Evolutionary conservation across 139 green algal genomes (phyloP).

Genomic region (Chlamydomonas sphaeroides): DNA sequence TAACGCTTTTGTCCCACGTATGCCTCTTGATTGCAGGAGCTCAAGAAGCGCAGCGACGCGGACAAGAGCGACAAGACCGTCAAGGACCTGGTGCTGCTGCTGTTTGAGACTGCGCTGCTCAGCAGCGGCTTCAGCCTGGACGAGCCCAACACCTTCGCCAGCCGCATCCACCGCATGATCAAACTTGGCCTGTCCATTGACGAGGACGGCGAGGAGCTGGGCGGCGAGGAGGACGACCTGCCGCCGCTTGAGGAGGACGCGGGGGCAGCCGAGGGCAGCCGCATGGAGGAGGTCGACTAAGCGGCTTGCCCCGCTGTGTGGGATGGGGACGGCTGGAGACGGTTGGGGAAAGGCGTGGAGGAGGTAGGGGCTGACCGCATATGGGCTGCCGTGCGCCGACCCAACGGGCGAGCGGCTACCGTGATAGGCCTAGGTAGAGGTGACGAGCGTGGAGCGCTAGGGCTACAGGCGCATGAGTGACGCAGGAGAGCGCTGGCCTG

Average conservation of each 20-base stretch:
- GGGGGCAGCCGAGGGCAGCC: conserved; percentile 87
- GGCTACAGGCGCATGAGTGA: too few species aligned
- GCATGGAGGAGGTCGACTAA: conserved; percentile 89
- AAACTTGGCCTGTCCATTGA: conserved; percentile 99
- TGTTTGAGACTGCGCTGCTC: conserved; percentile 99
- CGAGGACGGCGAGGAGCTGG: conserved; percentile 83
- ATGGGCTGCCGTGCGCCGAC: too few species aligned
- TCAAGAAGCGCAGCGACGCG: conserved; percentile 87
- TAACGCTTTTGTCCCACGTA: too few species aligned
- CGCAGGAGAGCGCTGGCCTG: too few species aligned
- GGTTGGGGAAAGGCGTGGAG: too few species aligned
- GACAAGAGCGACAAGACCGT: conserved; percentile 99
- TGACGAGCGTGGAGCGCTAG: too few species aligned
- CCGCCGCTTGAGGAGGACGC: conserved; percentile 93
- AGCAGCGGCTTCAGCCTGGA: conserved; percentile 97
- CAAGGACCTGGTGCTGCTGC: conserved; percentile 98
- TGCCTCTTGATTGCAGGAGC: too few species aligned
- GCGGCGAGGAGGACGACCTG: conserved; percentile 75
- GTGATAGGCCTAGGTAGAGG: too few species aligned
- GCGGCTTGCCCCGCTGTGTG: too few species aligned
- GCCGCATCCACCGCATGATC: conserved; percentile 99
- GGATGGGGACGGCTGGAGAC: too few species aligned
- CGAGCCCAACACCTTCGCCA: conserved; percentile 97
- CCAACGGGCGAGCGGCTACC: too few species aligned
- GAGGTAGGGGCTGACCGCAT: too few species aligned